A percentile compares a stretch with the other conserved stretches of the same genome.
Evolutionary conservation across 192 early-diverging fungal species (phyloP).

Genomic region (Coemansia sp.): DNA sequence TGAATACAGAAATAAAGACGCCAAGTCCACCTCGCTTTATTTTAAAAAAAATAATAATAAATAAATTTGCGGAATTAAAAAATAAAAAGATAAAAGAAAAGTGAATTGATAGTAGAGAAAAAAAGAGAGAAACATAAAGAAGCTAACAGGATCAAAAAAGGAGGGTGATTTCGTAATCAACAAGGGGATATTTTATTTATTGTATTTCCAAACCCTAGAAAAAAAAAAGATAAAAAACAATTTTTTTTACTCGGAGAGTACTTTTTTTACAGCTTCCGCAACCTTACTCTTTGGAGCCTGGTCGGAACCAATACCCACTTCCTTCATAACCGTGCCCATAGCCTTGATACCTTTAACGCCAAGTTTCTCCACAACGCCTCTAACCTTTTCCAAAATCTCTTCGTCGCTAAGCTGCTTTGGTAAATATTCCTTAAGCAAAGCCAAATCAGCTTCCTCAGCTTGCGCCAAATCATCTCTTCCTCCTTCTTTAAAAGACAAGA

Average conservation of each 20-base stretch:
- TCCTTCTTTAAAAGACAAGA: constrained; percentile 58
- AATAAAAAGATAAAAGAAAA: no score
- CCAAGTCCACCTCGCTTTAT: not conserved
- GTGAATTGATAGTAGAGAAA: not conserved
- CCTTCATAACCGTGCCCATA: constrained; percentile 86
- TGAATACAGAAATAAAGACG: no score
- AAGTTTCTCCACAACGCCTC: constrained; percentile 46
- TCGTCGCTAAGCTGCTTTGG: constrained; percentile 71
- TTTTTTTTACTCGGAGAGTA: no score
- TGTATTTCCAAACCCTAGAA: no score
- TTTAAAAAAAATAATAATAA: no score
- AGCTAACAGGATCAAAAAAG: not conserved
- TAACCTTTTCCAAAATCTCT: constrained; percentile 65
- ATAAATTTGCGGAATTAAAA: no score
- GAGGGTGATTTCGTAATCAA: not conserved
- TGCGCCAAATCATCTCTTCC: constrained; percentile 72
- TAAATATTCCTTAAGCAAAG: constrained; percentile 67
- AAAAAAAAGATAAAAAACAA: no score
- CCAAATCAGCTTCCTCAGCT: constrained; percentile 65
- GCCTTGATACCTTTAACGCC: constrained; percentile 62
- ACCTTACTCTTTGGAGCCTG: constrained; percentile 73
- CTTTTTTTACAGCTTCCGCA: constrained; percentile 69
- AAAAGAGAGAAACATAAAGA: not conserved
- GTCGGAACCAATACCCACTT: constrained; percentile 62
- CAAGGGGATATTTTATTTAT: not conserved